Base-by-base conservation (phyloP, 75 land plant species). In the Pinus albicaulis region DNA sequence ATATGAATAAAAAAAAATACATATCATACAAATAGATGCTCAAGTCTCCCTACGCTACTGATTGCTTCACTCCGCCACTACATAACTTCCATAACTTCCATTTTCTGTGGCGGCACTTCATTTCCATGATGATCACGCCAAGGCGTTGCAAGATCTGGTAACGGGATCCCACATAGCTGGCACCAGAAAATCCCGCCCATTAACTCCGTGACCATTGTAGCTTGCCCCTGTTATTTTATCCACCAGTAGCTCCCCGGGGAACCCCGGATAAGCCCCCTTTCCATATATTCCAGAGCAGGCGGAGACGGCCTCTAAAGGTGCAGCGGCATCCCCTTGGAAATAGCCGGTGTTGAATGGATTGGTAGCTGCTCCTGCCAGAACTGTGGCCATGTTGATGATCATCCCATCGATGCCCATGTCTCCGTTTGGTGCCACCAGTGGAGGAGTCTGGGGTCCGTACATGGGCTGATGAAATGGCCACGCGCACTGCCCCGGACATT, bases 401-500 rank as follows among this genome's bases (percentile, higher is more conserved):
- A 90, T 90, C 0, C 90, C 95, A 78, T 92, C 94, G 3, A 80
- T 55, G 22, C 94, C 94, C 53, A 92, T 84, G 63, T 92, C 91
- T 15, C 77, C 82, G 76, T 91, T 91, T 5, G 93, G 93, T 10
- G 93, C 81, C n/a, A 81, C 64, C 63, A 91, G 77, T 6, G 93
- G 91, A 53, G 86, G 85, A 36, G 56, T 73, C 77, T 89, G 88
- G 23, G 93, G 93, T 17, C 93, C 93, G 76, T 83, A 89, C 34
- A 76, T 53, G 11, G 91, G 92, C 77, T 83, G 82, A 74, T 87
- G 85, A 76, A 91, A 91, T 1, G 93, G 93, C 92, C 94, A 92
- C 1, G 94, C 90, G 74, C 95, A 92, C 15, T 85, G 85, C 2
- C 95, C 95, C 0, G 92, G 89, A 77, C 95, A 92, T 79, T 90